Evolutionary conservation across 2,329 filamentous ascomycete genomes (phyloP), one percentile per base, ranked within the genome.

Genomic region (Cyphellophora europaea): DNA sequence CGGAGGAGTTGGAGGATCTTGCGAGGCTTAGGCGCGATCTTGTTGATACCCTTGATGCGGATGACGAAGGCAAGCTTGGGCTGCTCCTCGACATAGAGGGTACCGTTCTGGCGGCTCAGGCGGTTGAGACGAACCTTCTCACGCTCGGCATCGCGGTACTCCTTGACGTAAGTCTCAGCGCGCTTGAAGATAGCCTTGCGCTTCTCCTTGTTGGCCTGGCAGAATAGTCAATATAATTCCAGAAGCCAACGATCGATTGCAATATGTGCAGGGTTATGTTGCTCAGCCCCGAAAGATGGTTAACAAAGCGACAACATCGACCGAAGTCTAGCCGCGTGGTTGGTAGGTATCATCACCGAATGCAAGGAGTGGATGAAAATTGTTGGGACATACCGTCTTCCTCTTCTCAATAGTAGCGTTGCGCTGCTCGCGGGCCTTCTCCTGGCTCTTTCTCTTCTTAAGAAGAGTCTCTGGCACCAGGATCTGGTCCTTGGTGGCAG

Each of bases 21-120:
- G 77, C 91, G 88, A 69, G 93, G 93, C 84, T 98, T 96, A 57
- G 91, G 91, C 64, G 93, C 80, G 59, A 98, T 96, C 84, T 98
- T 98, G 85, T 96, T 96, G 87, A 98, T 96, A 93, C 89, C 91
- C 86, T 98, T 98, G 78, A 98, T 98, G 67, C 91, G 89, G 69
- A 96, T 72, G 57, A 98, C 79, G 67, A 98, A 98, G 72, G 89
- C 87, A 60, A 98, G 75, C 73, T 94, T 95, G 63, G 84, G 71
- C 78, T 98, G 87, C 49, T 85, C 88, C 49, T 86, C 81, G 54
- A 98, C 82, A 70, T 93, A 91, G 77, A 89, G 91, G 63, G 77
- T 83, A 66, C 89, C 89, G 60, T 85, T 79, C 68, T 85, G 74
- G 78, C 93, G 93, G 69, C 87, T 84, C 51, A 87, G 69, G 55